A percentile compares a stretch with the other conserved stretches of the same genome.
phyloP scores from a whole-genome alignment of 169 alveolate genomes.

The Amoebophrya sp. region DNA sequence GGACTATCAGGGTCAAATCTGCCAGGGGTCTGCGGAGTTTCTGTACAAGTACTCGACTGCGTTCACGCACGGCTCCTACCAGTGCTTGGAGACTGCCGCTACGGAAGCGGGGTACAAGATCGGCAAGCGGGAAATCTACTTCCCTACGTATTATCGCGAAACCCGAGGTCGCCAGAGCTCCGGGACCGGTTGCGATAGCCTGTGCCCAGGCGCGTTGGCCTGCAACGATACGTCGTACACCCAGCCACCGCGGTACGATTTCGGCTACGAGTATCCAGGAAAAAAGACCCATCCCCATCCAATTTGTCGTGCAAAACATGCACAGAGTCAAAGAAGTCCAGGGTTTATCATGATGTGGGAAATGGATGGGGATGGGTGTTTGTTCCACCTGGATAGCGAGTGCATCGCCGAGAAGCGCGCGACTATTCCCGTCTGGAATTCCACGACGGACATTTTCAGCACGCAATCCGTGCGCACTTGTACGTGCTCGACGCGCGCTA shows the following conservation, averaged over 20 bases:
- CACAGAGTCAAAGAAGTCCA: too few relatives aligned
- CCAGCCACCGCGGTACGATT: not conserved
- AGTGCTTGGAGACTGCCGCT: not conserved
- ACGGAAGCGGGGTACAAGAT: slow-evolving; percentile 10
- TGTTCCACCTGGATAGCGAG: too few relatives aligned
- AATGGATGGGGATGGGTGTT: too few relatives aligned
- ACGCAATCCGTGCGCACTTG: too few relatives aligned
- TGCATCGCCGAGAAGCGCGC: too few relatives aligned
- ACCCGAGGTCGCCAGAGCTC: not conserved
- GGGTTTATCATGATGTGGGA: too few relatives aligned
- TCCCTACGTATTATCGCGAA: not conserved
- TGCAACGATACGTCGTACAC: not conserved
- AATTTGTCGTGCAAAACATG: too few relatives aligned
- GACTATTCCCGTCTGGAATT: too few relatives aligned
- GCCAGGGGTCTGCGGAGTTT: not conserved
- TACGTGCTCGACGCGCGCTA: too few relatives aligned
- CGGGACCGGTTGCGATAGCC: not conserved
- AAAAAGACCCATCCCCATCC: too few relatives aligned
- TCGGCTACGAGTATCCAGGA: not conserved
- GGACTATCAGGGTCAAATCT: not conserved
- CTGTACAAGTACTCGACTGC: not conserved
- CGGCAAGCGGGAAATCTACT: not conserved
- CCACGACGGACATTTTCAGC: too few relatives aligned
- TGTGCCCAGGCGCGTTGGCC: not conserved
- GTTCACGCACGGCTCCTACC: not conserved